These are phyloP conservation scores for Epichloe coenophiala DNA, from an alignment of 2,329 filamentous ascomycete species.

Conservation along the genomic window DNA sequence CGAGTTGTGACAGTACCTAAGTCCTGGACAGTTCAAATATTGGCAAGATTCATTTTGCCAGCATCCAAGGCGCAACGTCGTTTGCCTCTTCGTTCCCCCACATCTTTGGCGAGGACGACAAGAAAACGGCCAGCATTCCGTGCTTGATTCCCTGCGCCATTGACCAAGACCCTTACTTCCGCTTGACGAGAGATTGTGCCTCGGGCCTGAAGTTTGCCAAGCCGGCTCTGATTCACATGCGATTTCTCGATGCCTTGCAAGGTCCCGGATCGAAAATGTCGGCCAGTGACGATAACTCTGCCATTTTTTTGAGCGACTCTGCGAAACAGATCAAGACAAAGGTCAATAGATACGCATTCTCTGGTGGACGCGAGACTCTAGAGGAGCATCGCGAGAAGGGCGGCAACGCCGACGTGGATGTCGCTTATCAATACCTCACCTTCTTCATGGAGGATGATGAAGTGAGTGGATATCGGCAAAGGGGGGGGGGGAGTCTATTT, in stretches of 20 bases:
- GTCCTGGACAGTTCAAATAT: conserved; percentile 30
- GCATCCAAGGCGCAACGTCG: conserved; percentile 43
- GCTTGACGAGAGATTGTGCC: conserved; percentile 66
- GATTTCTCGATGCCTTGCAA: conserved; percentile 79
- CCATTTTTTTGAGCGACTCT: conserved; percentile 85
- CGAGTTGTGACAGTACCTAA: background rate
- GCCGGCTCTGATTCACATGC: conserved; percentile 67
- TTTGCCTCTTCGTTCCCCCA: conserved; percentile 62
- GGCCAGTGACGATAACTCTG: conserved; percentile 55
- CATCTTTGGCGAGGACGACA: conserved; percentile 67
- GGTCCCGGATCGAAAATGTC: conserved; percentile 93
- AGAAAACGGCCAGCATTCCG: conserved; percentile 59
- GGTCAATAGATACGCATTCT: conserved; percentile 84
- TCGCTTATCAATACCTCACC: conserved; percentile 82
- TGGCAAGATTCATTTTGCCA: conserved; percentile 48
- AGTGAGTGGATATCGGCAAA: background rate
- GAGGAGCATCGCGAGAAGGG: conserved; percentile 73
- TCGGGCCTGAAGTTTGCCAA: conserved; percentile 62
- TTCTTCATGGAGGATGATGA: conserved; percentile 86
- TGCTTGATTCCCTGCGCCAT: conserved; percentile 67
- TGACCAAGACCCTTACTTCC: conserved; percentile 59
- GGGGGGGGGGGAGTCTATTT: too few species aligned
- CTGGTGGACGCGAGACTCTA: conserved; percentile 67
- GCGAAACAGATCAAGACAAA: conserved; percentile 83
- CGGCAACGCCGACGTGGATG: conserved; percentile 80